A percentile compares a stretch with the other conserved stretches of the same genome.
These are phyloP conservation scores for Paxillus ammoniavirescens DNA, from an alignment of 768 basidiomycete species.

Conservation along the genomic window DNA sequence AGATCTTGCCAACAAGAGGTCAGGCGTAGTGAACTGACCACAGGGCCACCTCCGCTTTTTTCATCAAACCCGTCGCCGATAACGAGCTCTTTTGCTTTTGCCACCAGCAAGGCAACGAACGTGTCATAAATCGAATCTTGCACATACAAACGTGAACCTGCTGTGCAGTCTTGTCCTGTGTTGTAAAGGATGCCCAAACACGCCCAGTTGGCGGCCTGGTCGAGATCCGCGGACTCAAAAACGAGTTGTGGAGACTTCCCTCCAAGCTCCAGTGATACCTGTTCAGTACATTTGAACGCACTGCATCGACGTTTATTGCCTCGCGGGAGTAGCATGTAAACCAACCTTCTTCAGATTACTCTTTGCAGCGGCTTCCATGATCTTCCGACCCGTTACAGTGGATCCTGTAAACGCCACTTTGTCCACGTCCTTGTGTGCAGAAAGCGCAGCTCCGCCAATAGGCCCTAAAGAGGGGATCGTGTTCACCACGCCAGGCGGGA, in stretches of 20 bases:
- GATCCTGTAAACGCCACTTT: conserved; percentile 97
- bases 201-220: conserved; percentile 82
- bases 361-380: conserved; percentile 90
- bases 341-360: conserved; percentile 90
- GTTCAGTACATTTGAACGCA: conserved; percentile 12
- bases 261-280: conserved; percentile 91
- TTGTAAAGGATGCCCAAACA: conserved; percentile 86
- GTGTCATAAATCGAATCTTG: conserved; percentile 87
- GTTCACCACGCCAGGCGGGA: conserved; percentile 90
- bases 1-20: conserved; percentile 1
- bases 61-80: conserved; percentile 85
- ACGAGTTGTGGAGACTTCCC: conserved; percentile 90
- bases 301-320: conserved; percentile 14
- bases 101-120: conserved; percentile 65
- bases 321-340: conserved; percentile 27
- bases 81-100: conserved; percentile 64
- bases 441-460: conserved; percentile 82
- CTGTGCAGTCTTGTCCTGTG: conserved; percentile 91
- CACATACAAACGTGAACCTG: conserved; percentile 87
- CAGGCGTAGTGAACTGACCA: conserved; percentile 49
- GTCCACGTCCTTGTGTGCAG: conserved; percentile 82
- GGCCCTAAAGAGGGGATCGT: conserved; percentile 80
- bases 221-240: conserved; percentile 89
- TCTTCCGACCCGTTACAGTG: conserved; percentile 82
- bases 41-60: conserved; percentile 72